phyloP scores from a whole-genome alignment of 2,329 filamentous ascomycete genomes.

The Fusarium vanettenii region DNA sequence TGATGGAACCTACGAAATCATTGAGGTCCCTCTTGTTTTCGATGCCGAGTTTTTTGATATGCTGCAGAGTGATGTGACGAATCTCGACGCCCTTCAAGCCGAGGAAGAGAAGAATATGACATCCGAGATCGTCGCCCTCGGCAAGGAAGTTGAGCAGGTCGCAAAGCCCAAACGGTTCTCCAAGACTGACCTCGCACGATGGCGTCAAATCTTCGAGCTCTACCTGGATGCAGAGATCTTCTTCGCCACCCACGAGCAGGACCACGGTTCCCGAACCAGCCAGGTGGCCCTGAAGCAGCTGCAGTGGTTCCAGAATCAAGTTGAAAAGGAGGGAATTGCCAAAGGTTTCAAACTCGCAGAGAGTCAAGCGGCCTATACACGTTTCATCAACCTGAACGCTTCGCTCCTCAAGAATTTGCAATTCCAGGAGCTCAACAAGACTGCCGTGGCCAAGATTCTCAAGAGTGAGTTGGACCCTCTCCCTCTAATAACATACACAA shows the following conservation, averaged over 20 bases:
- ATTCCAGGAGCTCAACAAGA: constrained; percentile 86
- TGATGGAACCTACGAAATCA: constrained; percentile 45
- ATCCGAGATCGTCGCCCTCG: constrained; percentile 71
- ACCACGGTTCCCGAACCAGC: constrained; percentile 75
- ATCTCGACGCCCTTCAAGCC: constrained; percentile 75
- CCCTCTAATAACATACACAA: neutral
- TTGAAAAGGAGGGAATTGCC: constrained; percentile 69
- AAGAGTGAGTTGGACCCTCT: constrained; percentile 71
- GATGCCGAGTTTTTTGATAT: constrained; percentile 85
- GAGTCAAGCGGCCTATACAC: constrained; percentile 72
- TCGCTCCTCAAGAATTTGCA: constrained; percentile 82
- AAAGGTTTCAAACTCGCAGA: constrained; percentile 73
- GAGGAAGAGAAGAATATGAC: constrained; percentile 74
- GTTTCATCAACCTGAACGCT: constrained; percentile 79
- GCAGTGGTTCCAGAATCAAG: constrained; percentile 76
- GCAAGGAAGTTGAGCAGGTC: constrained; percentile 71
- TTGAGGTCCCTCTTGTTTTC: constrained; percentile 83
- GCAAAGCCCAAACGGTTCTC: constrained; percentile 72
- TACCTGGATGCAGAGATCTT: constrained; percentile 86
- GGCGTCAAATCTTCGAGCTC: constrained; percentile 84
- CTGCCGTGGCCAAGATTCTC: constrained; percentile 83
- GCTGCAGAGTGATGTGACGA: constrained; percentile 76
- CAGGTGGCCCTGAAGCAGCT: constrained; percentile 74
- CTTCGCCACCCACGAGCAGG: constrained; percentile 80
- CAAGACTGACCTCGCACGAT: constrained; percentile 76